Base-by-base conservation (phyloP, 352 stramenopile genomes). In the Blastocystis sp. region DNA sequence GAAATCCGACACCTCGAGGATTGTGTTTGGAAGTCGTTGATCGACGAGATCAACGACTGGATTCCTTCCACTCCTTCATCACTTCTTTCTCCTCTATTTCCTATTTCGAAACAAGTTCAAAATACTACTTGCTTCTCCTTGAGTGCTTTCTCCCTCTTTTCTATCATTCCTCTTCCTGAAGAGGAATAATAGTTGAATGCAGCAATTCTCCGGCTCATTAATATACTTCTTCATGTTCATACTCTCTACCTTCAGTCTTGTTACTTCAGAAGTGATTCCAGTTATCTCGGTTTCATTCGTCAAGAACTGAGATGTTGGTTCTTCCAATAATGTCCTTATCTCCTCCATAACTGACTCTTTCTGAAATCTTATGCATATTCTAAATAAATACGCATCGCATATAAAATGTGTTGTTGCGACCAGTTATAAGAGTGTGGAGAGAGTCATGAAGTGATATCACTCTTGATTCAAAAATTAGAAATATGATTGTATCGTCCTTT, bases 321-420 rank as follows among this genome's bases (percentile, higher is more conserved):
- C 29, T n/a, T 77, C 66, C 9, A 77, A 7, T 59, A 34, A 34
- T 11, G 39, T 61, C 4, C 3, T n/a, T 13, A 11, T n/a, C 9
- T 53, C 39, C 6, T 53, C n/a, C 26, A 39, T 13, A 34, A 64
- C 26, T 37, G 20, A 13, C 34, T 64, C 11, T 15, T 66, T 84
- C 55, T 84, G 29, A 43, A 69, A 9, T 4, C 50, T 5, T 15
- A 50, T 34, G 20, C 8, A 1, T 18, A 18, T 34, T 9, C 41
- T 29, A 29, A 47, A 50, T n/a, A 43, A 45, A 45, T 68, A 84
- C 73, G 55, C 54, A 84, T 37, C 68, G 56, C 73, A 84, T 39
- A 55, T 84, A 84, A 53, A 84, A 84, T 9, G 73, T 84, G 39
- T 84, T 84, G 53, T 84, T 84, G 50, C 18, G n/a, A 8, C 41